phyloP scores from a whole-genome alignment of 192 early-diverging fungal genomes.

The Phlyctochytrium arcticum region DNA sequence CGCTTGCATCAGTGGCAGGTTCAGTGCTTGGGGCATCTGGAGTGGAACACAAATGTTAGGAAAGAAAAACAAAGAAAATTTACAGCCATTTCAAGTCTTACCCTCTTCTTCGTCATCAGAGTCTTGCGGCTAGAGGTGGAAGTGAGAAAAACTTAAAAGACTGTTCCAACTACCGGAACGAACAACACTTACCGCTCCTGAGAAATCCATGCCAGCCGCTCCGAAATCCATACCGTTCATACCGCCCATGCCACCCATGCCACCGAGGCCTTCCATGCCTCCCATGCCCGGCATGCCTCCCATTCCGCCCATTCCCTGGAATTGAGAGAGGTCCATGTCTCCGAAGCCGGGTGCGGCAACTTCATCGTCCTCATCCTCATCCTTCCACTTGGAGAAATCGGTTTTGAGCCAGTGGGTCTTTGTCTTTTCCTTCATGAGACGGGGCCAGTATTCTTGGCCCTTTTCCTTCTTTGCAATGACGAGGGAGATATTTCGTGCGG shows the following conservation, averaged over 20 bases:
- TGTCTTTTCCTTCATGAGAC: conserved; percentile 63
- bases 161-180: background rate
- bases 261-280: conserved; percentile 62
- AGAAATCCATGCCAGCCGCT: conserved; percentile 36
- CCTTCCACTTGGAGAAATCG: conserved; percentile 87
- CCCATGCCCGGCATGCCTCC: conserved; percentile 47
- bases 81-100: no score
- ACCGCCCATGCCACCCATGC: conserved; percentile 37
- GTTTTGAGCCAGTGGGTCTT: conserved; percentile 81
- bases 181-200: background rate
- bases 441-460: conserved; percentile 74
- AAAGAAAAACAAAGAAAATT: no score
- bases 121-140: conserved; percentile 10
- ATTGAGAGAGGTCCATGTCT: conserved; percentile 67
- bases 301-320: conserved; percentile 51
- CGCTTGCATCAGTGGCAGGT: no score
- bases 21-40: no score
- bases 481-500: conserved; percentile 62
- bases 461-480: conserved; percentile 71
- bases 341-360: conserved; percentile 40
- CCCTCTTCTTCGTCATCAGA: conserved; percentile 28
- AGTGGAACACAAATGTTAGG: no score
- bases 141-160: background rate
- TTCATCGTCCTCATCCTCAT: conserved; percentile 92
- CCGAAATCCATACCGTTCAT: conserved; percentile 56